Base-by-base conservation (phyloP, 768 basidiomycete genomes). In the Calocybe cyanea region DNA sequence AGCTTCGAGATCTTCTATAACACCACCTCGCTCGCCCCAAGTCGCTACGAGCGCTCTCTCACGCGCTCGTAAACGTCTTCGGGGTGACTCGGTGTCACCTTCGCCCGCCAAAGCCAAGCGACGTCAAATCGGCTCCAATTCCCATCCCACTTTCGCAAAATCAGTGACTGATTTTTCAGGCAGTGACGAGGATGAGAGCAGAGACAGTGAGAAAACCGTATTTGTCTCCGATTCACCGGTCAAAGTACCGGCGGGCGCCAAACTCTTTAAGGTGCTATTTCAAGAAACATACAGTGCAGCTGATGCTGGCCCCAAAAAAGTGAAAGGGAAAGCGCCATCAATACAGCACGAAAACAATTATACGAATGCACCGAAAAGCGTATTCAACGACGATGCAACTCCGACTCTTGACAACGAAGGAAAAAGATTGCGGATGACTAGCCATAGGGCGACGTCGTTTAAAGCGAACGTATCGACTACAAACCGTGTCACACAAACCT, bases 51-150 rank as follows among this genome's bases (percentile, higher is more conserved):
- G 60, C 39, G 77, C 85, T 10, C 63, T 89, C 23, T 75, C 74
- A 19, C 76, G 85, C 25, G 88, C 88, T 17, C 78, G 87, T 30
- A 91, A 91, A 61, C 82, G 88, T 45, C 72, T 91, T 14, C 79
- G 88, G 24, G 88, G 88, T 20, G 88, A 91, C 57, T 82, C 82
- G 0, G 87, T 91, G 2, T 90, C 88, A 0, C 88, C 88, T 3
- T 87, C 88, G 14, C 88, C 88, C 3, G 78, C 75, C 58, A 89
- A 88, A 61, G 79, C 79, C 57, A 90, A 89, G 61, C 77, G 83
- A 48, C 74, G 74, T 58, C 84, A 85, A 33, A 59, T 80, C 41
- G 59, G 61, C 30, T 68, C 76, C 4, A 72, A 73, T 15, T 61
- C 63, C 7, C 54, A 55, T 24, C 61, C 73, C 33, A 60, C 71